Evolutionary conservation across 2,329 filamentous ascomycete genomes (phyloP).

Genomic region (Trichothecium sympodiale): DNA sequence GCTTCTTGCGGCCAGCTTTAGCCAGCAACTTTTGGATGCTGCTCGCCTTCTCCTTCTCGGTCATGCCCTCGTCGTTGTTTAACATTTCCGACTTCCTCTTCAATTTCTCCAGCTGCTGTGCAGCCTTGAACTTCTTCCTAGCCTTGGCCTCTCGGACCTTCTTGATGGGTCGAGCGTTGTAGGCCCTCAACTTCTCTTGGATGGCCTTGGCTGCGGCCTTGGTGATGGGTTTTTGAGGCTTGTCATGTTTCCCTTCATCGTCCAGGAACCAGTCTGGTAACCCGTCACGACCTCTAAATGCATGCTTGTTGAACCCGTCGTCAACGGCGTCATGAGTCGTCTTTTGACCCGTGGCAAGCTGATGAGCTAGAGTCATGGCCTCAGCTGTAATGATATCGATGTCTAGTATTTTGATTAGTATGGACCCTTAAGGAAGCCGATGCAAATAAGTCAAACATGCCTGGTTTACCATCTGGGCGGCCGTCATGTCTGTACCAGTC

Average conservation of each 20-base stretch:
- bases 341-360: constrained; percentile 78
- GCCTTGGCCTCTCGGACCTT: constrained; percentile 96
- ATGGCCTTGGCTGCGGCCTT: constrained; percentile 85
- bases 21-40: constrained; percentile 73
- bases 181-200: constrained; percentile 83
- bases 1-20: constrained; percentile 77
- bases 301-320: constrained; percentile 85
- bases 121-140: constrained; percentile 92
- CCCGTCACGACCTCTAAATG: constrained; percentile 83
- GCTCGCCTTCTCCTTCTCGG: constrained; percentile 89
- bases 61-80: constrained; percentile 81
- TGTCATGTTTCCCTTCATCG: constrained; percentile 78
- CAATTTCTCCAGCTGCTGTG: constrained; percentile 82
- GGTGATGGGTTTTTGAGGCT: constrained; percentile 76
- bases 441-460: constrained; percentile 33
- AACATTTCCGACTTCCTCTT: constrained; percentile 94
- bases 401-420: constrained; percentile 37
- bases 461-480: constrained; percentile 49
- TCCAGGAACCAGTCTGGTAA: constrained; percentile 97
- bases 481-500: constrained; percentile 54
- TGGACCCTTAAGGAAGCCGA: no score
- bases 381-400: constrained; percentile 99
- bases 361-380: constrained; percentile 93
- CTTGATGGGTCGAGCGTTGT: constrained; percentile 96
- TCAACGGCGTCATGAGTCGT: constrained; percentile 72